Conservation (phyloP, 495 filamentous ascomycete species). For the Glarea lozoyensis region DNA sequence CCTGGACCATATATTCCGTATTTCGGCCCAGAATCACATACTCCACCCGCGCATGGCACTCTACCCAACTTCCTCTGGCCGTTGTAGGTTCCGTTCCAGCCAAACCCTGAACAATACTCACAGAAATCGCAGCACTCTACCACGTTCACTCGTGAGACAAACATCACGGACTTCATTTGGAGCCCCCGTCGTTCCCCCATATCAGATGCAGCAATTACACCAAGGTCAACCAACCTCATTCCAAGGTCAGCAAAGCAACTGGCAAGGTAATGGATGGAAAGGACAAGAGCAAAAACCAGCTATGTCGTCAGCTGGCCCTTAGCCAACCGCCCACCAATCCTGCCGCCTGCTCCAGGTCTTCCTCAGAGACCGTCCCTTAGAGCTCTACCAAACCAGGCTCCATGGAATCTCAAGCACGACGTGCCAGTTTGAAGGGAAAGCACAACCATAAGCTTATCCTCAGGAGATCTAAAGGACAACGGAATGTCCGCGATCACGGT, state of each 20-base stretch:
- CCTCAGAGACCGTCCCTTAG: too few relatives aligned
- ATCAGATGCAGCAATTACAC: constrained; percentile 57
- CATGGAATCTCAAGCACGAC: too few relatives aligned
- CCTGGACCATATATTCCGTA: constrained; percentile 34
- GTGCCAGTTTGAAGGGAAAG: too few relatives aligned
- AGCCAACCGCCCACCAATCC: too few relatives aligned
- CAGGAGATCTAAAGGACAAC: too few relatives aligned
- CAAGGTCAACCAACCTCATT: constrained; percentile 30
- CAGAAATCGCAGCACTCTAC: too few relatives aligned
- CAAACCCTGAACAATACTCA: too few relatives aligned
- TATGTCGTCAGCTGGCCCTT: constrained; percentile 28
- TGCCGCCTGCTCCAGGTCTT: too few relatives aligned
- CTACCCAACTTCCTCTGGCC: constrained; percentile 38
- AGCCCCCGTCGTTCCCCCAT: constrained; percentile 42
- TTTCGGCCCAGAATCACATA: constrained; percentile 30
- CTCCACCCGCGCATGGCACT: constrained; percentile 17
- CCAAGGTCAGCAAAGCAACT: constrained; percentile 12
- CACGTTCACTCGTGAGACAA: constrained; percentile 47
- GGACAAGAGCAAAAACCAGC: constrained; percentile 23
- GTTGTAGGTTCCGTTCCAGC: too few relatives aligned
- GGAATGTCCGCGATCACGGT: too few relatives aligned
- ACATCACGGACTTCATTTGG: constrained; percentile 56
- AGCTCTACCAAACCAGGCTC: too few relatives aligned
- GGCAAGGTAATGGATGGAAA: constrained; percentile 23
- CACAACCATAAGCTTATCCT: too few relatives aligned